Evolutionary conservation across 306 rosid genomes (phyloP).

Genomic region (Rubus idaeus): DNA sequence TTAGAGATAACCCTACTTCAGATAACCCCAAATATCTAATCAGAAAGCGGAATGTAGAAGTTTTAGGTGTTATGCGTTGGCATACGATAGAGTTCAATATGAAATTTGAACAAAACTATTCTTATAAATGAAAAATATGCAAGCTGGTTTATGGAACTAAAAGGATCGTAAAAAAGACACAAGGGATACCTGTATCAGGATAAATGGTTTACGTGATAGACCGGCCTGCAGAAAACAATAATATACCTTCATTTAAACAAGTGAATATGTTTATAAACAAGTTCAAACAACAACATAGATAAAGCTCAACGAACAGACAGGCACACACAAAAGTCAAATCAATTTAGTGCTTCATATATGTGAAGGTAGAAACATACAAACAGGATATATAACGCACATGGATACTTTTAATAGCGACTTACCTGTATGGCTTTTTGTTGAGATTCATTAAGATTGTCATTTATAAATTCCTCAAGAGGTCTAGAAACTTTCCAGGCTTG

Average conservation of each 20-base stretch:
- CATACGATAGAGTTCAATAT: neutral
- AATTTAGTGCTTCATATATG: neutral
- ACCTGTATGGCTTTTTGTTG: slow-evolving; percentile 84
- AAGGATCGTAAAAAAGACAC: slow-evolving; percentile 2
- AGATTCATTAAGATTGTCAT: slow-evolving; percentile 66
- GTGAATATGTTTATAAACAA: slow-evolving; percentile 2
- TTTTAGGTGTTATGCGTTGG: neutral
- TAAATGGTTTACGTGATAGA: slow-evolving; percentile 80
- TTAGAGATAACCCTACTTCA: neutral
- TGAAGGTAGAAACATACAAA: neutral
- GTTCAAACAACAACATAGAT: neutral
- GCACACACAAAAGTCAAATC: neutral
- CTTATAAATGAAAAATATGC: slow-evolving; percentile 7
- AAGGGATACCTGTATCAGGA: slow-evolving; percentile 82
- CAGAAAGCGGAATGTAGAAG: neutral
- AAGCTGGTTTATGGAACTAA: neutral
- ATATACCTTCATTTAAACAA: slow-evolving; percentile 21
- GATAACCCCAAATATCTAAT: neutral
- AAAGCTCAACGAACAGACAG: neutral
- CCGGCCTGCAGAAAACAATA: slow-evolving; percentile 72
- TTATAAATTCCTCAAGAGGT: slow-evolving; percentile 62
- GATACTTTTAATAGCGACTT: slow-evolving; percentile 26
- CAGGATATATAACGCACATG: neutral
- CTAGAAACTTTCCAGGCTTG: slow-evolving; percentile 78
- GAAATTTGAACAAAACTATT: neutral